Evolutionary conservation across 305 asterid species (phyloP).

Genomic region (Nicotiana rustica): DNA sequence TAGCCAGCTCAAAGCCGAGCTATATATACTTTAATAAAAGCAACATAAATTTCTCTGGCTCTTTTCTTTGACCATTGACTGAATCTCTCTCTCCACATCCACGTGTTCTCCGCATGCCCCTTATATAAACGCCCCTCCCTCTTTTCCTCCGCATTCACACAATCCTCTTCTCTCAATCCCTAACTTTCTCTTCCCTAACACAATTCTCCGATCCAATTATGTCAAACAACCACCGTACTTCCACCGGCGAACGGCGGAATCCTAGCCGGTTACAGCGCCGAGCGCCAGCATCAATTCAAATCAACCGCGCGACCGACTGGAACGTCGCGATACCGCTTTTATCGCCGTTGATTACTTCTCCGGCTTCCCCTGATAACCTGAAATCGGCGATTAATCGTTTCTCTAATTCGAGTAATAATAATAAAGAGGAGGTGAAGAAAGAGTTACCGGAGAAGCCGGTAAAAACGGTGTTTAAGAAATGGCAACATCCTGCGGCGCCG

Average conservation of each 20-base stretch:
- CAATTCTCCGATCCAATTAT: background rate
- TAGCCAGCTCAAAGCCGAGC: conserved; percentile 40
- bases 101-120: conserved; percentile 66
- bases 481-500: conserved; percentile 99
- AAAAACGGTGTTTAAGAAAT: conserved; percentile 54
- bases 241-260: conserved; percentile 45
- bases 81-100: conserved; percentile 31
- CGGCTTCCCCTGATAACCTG: conserved; percentile 47
- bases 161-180: background rate
- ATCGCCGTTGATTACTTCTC: conserved; percentile 81
- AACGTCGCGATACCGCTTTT: conserved; percentile 80
- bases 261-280: conserved; percentile 67
- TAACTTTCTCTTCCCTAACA: background rate
- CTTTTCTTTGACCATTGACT: conserved; percentile 50
- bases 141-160: conserved; percentile 27
- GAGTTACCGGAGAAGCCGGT: conserved; percentile 36
- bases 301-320: conserved; percentile 65
- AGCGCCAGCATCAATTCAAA: conserved; percentile 83
- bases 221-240: conserved; percentile 25
- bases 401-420: conserved; percentile 21
- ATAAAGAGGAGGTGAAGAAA: conserved; percentile 40
- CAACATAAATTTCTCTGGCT: conserved; percentile 19
- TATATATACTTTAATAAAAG: conserved; percentile 27
- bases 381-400: conserved; percentile 47
- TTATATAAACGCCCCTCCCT: conserved; percentile 46